Conservation (phyloP, 768 basidiomycete species). For the Hebeloma cylindrosporum region DNA sequence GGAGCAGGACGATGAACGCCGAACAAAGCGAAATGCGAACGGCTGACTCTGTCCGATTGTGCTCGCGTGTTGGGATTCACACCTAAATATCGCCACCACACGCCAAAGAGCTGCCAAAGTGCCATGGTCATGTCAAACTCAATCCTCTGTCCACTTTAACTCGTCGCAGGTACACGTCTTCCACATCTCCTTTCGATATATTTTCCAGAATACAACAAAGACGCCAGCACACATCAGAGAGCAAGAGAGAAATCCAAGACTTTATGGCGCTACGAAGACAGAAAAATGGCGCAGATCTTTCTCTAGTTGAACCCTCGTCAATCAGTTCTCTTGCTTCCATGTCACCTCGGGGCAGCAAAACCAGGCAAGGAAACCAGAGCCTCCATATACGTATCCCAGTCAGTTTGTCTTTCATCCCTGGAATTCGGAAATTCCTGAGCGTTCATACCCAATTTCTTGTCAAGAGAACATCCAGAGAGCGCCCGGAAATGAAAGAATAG, state of each 20-base stretch:
- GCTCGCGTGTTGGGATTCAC: constrained; percentile 20
- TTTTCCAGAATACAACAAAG: constrained; percentile 1
- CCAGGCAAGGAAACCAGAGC: not conserved
- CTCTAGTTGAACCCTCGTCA: constrained; percentile 28
- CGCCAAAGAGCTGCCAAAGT: constrained; percentile 22
- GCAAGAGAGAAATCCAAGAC: constrained; percentile 3
- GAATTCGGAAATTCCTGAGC: not conserved
- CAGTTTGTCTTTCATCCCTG: constrained; percentile 13
- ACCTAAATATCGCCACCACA: constrained; percentile 16
- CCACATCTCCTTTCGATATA: constrained; percentile 3
- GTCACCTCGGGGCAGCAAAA: constrained; percentile 16
- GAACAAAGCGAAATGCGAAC: constrained; percentile 11
- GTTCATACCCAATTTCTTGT: constrained; percentile 4
- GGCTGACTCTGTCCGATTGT: constrained; percentile 10
- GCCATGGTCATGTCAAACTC: constrained; percentile 19
- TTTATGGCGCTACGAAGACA: constrained; percentile 7
- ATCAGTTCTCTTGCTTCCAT: constrained; percentile 27
- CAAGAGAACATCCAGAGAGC: not conserved
- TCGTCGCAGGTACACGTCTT: constrained; percentile 14
- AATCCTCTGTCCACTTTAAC: constrained; percentile 15
- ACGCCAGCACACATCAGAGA: constrained; percentile 5
- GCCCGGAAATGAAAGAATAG: constrained; percentile 3
- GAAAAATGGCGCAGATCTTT: constrained; percentile 26
- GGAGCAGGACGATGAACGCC: constrained; percentile 8
- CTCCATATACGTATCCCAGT: constrained; percentile 12